Evolutionary conservation across 148 eudicot genomes (phyloP), one percentile per base, ranked within the genome.

Genomic region (Rhododendron simsii): DNA sequence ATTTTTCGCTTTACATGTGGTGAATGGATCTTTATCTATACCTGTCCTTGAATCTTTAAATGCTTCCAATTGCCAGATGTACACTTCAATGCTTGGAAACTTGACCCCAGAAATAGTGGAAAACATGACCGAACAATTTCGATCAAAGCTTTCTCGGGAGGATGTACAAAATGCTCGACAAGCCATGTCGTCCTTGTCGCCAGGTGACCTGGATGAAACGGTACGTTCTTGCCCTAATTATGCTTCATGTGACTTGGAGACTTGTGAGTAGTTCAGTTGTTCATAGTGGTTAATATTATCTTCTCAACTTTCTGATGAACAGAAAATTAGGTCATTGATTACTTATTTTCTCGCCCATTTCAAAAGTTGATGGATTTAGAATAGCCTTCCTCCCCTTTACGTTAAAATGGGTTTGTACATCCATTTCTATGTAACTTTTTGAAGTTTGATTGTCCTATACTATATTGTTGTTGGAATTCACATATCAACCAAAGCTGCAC

Each of bases 71-170:
- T 47, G 55, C 37, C 92, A 96, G 98, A 96, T 95, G 98, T 90
- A 93, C 88, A 84, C 98, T 30, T 93, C 98, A 37, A 94, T 96
- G 99, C 84, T 96, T 85, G 93, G 94, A 90, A 96, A 93, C 89
- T 92, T 96, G 94, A 96, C 89, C 93, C 98, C 99, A 30, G 99
- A 96, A 50, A 93, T 94, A 98, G 93, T 96, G 99, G 94, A 98
- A 77, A 94, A 89, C 92, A 95, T 95, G 99, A 88, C 98, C 48
- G 95, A 94, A 90, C 98, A 93, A 91, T 96, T 96, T 92, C 98
- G 98, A 65, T 86, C 93, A 78, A 93, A 96, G 88, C 94, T 96
- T 87, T 94, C 98, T 21, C 94, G 88, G 81, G 99, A 95, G 83
- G 96, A 96, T 85, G 99, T 98, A 57, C 98, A 91, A 82, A 96